phyloP scores from a whole-genome alignment of 129 eudicot species.

The Calendula officinalis region DNA sequence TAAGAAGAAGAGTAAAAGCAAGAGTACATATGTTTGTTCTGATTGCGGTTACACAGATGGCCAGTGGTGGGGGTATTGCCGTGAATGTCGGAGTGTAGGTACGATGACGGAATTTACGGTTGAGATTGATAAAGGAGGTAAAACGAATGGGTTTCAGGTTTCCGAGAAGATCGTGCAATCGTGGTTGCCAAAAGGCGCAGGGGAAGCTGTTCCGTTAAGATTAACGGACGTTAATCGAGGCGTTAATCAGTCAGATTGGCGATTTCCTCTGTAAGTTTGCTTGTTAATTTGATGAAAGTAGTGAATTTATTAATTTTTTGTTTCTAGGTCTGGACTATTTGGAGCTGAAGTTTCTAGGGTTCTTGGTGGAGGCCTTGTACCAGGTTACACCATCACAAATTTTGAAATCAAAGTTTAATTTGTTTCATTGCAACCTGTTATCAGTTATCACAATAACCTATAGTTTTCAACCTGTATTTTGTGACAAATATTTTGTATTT shows the following conservation, averaged over 20 bases:
- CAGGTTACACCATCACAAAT: slow-evolving; percentile 43
- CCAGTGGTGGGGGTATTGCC: slow-evolving; percentile 96
- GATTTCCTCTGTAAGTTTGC: slow-evolving; percentile 67
- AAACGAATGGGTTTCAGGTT: slow-evolving; percentile 49
- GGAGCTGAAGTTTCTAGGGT: slow-evolving; percentile 87
- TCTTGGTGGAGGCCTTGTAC: slow-evolving; percentile 97
- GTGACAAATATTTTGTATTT: not conserved
- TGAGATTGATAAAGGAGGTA: slow-evolving; percentile 30
- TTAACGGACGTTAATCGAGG: slow-evolving; percentile 66
- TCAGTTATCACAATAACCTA: not conserved
- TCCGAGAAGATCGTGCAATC: slow-evolving; percentile 52
- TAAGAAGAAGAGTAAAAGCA: slow-evolving; percentile 48
- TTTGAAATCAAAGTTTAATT: not conserved
- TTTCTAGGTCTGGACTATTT: slow-evolving; percentile 62
- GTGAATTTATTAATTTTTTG: too few relatives aligned
- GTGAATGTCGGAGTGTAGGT: slow-evolving; percentile 41
- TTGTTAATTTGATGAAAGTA: not conserved
- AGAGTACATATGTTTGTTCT: slow-evolving; percentile 59
- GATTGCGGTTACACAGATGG: slow-evolving; percentile 79
- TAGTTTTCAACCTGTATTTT: not conserved
- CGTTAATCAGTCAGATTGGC: slow-evolving; percentile 60
- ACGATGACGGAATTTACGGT: slow-evolving; percentile 50
- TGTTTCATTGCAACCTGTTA: not conserved
- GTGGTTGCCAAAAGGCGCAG: slow-evolving; percentile 57
- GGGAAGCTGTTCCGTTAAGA: slow-evolving; percentile 49